These are phyloP conservation scores for Penicillium freii DNA, from an alignment of 2,329 filamentous ascomycete genomes.

Conservation along the genomic window DNA sequence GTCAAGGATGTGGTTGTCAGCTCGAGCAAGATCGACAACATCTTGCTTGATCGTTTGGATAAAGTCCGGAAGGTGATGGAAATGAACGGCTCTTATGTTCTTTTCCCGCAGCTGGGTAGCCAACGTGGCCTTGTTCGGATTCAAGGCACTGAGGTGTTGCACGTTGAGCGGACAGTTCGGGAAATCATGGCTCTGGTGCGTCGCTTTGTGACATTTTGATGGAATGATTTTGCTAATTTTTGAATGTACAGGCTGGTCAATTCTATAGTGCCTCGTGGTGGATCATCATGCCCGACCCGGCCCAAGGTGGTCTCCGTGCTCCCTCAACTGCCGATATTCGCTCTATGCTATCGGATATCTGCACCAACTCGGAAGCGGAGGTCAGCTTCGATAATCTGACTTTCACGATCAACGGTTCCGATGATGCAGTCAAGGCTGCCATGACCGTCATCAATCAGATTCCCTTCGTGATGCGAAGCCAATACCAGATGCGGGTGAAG, in stretches of 20 bases:
- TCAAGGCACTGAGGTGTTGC: slow-evolving; percentile 87
- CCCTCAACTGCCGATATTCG: slow-evolving; percentile 69
- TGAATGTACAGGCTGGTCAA: slow-evolving; percentile 69
- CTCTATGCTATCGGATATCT: slow-evolving; percentile 92
- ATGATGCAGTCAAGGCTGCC: slow-evolving; percentile 94
- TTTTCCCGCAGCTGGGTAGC: slow-evolving; percentile 84
- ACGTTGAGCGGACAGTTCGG: slow-evolving; percentile 89
- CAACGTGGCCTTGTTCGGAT: slow-evolving; percentile 82
- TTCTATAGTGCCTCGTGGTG: slow-evolving; percentile 98
- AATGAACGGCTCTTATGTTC: slow-evolving; percentile 89
- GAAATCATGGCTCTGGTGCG: slow-evolving; percentile 91
- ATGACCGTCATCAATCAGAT: slow-evolving; percentile 91
- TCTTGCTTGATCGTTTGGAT: slow-evolving; percentile 84
- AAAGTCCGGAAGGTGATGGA: slow-evolving; percentile 98
- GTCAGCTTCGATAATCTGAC: slow-evolving; percentile 91
- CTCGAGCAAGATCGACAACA: slow-evolving; percentile 89
- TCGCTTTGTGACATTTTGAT: slow-evolving; percentile 13
- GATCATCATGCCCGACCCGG: slow-evolving; percentile 73
- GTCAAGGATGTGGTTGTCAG: slow-evolving; percentile 92
- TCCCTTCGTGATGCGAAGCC: slow-evolving; percentile 79
- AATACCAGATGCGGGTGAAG: slow-evolving; percentile 94
- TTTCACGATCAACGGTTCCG: slow-evolving; percentile 91
- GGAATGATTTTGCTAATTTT: neutral
- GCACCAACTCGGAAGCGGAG: slow-evolving; percentile 92
- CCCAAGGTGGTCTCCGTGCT: slow-evolving; percentile 57